Evolutionary conservation across 768 basidiomycete genomes (phyloP).

Genomic region (Trametes cingulata): DNA sequence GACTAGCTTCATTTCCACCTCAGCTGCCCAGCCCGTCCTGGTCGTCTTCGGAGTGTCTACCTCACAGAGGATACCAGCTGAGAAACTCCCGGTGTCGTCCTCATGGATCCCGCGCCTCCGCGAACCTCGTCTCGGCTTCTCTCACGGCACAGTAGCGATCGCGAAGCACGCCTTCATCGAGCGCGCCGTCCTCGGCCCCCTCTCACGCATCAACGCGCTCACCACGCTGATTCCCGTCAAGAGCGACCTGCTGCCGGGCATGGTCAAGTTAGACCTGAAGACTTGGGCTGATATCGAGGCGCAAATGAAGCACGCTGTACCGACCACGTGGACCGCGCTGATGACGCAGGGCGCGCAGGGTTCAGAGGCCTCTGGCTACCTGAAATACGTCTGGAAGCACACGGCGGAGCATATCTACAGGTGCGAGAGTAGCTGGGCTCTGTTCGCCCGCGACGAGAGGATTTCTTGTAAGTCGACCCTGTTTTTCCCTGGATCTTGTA

Average conservation of each 20-base stretch:
- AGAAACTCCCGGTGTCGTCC: conserved; percentile 13
- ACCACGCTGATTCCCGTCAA: conserved; percentile 30
- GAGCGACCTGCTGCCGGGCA: conserved; percentile 15
- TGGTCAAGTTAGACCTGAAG: conserved; percentile 22
- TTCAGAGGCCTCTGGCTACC: conserved; percentile 7
- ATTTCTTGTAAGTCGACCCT: conserved; percentile 2
- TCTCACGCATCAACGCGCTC: conserved; percentile 25
- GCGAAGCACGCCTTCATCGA: conserved; percentile 27
- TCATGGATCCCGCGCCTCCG: conserved; percentile 19
- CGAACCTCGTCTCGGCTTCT: conserved; percentile 15
- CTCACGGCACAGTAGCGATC: conserved; percentile 26
- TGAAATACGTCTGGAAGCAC: conserved; percentile 29
- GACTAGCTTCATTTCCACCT: not conserved
- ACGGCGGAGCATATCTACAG: conserved; percentile 23
- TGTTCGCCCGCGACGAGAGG: not conserved
- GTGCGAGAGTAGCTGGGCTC: conserved; percentile 20
- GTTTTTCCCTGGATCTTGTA: not conserved
- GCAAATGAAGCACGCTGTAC: conserved; percentile 11
- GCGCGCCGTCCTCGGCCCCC: conserved; percentile 20
- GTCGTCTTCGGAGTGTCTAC: conserved; percentile 28
- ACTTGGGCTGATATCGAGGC: conserved; percentile 21
- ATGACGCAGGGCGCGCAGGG: too few relatives aligned
- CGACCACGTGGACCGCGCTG: conserved; percentile 11
- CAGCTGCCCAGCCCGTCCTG: conserved; percentile 24
- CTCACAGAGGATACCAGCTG: conserved; percentile 6